Conservation (phyloP, 495 filamentous ascomycete genomes). For the Corynascus novoguineensis region DNA sequence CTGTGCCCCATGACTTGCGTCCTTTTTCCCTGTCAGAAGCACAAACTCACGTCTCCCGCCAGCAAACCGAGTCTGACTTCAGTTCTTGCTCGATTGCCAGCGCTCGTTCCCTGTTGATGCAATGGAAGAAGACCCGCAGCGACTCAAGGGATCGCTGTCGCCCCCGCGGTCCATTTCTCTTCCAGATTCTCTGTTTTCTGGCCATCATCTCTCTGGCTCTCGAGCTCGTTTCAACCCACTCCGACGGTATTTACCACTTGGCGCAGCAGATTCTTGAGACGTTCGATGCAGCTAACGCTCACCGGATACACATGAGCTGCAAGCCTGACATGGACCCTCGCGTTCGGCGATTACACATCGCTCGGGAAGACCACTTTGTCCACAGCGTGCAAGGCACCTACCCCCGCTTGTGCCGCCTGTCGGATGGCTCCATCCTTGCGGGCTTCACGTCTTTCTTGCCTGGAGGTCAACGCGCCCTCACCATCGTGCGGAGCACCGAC, state of each 20-base stretch:
- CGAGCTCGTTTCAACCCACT: not conserved
- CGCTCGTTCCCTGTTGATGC: not conserved
- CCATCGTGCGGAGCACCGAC: slow-evolving; percentile 39
- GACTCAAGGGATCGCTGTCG: not conserved
- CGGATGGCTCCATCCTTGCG: slow-evolving; percentile 44
- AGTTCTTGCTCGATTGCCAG: not conserved
- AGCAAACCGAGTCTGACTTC: not conserved
- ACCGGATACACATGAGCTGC: not conserved
- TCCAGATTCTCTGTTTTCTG: not conserved
- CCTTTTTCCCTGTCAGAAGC: too few species aligned
- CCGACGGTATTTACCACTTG: not conserved
- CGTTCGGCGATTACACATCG: not conserved
- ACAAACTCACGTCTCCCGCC: not conserved
- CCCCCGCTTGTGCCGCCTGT: slow-evolving; percentile 44
- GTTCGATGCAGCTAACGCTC: too few species aligned
- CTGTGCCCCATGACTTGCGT: too few species aligned
- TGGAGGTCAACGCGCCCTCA: slow-evolving; percentile 33
- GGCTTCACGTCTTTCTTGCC: slow-evolving; percentile 38
- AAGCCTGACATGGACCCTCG: not conserved
- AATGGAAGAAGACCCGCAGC: not conserved
- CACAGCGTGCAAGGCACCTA: slow-evolving; percentile 41
- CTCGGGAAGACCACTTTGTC: slow-evolving; percentile 10
- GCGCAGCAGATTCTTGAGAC: not conserved
- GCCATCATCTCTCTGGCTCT: not conserved
- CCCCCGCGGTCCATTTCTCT: not conserved